These are phyloP conservation scores for Teunomyces atbi DNA, from an alignment of 805 yeast genomes.

Conservation along the genomic window DNA sequence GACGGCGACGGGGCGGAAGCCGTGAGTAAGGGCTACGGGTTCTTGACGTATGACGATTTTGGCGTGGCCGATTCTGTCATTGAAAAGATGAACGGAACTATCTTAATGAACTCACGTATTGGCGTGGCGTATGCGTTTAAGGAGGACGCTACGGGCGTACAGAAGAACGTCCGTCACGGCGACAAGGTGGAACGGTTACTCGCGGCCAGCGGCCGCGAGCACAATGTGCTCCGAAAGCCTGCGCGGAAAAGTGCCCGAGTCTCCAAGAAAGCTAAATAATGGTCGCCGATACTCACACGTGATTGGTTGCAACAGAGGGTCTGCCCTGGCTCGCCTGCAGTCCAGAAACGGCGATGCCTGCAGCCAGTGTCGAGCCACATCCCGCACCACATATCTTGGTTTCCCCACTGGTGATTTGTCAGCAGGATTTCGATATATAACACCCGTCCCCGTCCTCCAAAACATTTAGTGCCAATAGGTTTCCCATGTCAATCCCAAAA, in stretches of 20 bases:
- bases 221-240: conserved; percentile 19
- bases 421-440: background rate
- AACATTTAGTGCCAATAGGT: too few relatives aligned
- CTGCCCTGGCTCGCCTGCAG: too few relatives aligned
- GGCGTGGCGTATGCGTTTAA: conserved; percentile 70
- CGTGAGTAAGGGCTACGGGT: conserved; percentile 60
- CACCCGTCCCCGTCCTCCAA: background rate
- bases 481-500: conserved; percentile 48
- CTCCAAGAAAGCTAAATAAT: background rate
- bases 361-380: too few relatives aligned
- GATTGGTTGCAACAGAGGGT: too few relatives aligned
- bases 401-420: too few relatives aligned
- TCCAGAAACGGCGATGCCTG: background rate
- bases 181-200: conserved; percentile 70
- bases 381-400: too few relatives aligned
- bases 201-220: conserved; percentile 59
- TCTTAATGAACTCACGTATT: conserved; percentile 64
- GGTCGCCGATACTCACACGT: too few relatives aligned
- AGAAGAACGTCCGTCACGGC: conserved; percentile 64
- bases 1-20: conserved; percentile 32
- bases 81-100: conserved; percentile 62
- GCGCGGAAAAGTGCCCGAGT: background rate
- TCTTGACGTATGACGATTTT: conserved; percentile 62
- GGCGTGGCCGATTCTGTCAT: conserved; percentile 72
- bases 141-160: conserved; percentile 41